Evolutionary conservation across 441 rosid species (phyloP), one percentile per base, ranked within the genome.

Genomic region (Adansonia gregorii): DNA sequence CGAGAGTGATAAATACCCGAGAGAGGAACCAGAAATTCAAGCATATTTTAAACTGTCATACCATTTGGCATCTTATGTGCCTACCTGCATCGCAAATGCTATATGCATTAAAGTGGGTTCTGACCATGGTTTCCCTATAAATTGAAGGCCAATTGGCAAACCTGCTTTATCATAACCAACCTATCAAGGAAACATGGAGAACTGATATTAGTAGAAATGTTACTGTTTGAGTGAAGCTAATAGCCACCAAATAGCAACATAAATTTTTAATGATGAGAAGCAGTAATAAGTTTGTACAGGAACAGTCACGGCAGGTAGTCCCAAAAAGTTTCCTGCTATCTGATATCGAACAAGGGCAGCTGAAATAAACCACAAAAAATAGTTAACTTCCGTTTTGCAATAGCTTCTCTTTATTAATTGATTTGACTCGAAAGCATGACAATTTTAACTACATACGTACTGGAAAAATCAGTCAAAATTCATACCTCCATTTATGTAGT

Each of bases 41-140:
- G 22, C 19, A 64, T 35, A 64, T 8, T 3, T 35, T n/a, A n/a
- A n/a, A n/a, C n/a, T 24, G 41, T 24, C 27, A 24, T 24, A 24
- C 27, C 22, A 66, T 61, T 27, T 27, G 31, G 12, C 41, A 27
- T 61, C 27, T 24, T 24, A 24, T 24, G 27, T 24, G 19, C 19
- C 24, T 61, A 89, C 97, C 97, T 92, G 93, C 88, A 88, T 83
- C 58, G 93, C 91, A 64, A 41, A 83, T 61, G 93, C 93, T 65
- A 89, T 60, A 4, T 86, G 91, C 77, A 92, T 80, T 64, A 90
- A 59, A 8, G 91, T 90, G n/a, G 94, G 52, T 61, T 92, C 97
- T 27, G 93, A 90, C 97, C 97, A 92, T 48, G 97, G 97, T 81
- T 73, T 89, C 74, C 97, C 97, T 3, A 89, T 89, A 61, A 92